Conservation (phyloP, 768 basidiomycete species). For the Russula foetens region DNA sequence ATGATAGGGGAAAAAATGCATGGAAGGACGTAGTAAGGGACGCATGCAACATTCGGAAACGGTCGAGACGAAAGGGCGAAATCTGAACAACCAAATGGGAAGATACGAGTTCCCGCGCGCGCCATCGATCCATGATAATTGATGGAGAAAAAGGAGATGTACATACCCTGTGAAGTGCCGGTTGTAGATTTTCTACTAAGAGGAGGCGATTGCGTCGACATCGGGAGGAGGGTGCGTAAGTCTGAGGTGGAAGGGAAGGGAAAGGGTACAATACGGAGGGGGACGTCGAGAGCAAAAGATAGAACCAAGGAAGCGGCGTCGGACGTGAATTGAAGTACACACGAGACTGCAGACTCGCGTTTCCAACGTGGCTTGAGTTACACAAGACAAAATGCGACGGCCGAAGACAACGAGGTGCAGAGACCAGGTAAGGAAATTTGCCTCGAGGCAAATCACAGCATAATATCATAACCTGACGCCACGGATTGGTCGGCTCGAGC, state of each 20-base stretch:
- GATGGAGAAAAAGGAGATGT: neutral
- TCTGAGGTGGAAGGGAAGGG: neutral
- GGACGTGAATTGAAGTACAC: conserved; percentile 19
- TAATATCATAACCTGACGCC: conserved; percentile 15
- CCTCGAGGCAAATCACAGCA: conserved; percentile 22
- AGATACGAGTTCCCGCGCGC: neutral
- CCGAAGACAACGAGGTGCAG: conserved; percentile 20
- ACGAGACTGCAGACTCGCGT: conserved; percentile 20
- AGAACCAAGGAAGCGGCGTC: conserved; percentile 14
- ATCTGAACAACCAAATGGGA: neutral
- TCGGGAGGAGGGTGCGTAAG: conserved; percentile 4
- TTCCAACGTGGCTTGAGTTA: conserved; percentile 22
- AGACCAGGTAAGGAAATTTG: conserved; percentile 19
- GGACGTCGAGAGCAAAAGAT: conserved; percentile 16
- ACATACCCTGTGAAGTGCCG: conserved; percentile 16
- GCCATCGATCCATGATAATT: conserved; percentile 9
- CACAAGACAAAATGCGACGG: conserved; percentile 17
- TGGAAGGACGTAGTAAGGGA: neutral
- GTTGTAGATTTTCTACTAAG: conserved; percentile 14
- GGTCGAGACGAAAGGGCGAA: neutral
- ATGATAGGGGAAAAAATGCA: neutral
- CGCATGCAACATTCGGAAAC: neutral
- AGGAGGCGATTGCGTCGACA: conserved; percentile 22
- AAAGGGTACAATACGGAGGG: neutral
- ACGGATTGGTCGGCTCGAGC: conserved; percentile 5